Evolutionary conservation across 2,329 filamentous ascomycete genomes (phyloP).

Genomic region (Calonectria ilicicola): DNA sequence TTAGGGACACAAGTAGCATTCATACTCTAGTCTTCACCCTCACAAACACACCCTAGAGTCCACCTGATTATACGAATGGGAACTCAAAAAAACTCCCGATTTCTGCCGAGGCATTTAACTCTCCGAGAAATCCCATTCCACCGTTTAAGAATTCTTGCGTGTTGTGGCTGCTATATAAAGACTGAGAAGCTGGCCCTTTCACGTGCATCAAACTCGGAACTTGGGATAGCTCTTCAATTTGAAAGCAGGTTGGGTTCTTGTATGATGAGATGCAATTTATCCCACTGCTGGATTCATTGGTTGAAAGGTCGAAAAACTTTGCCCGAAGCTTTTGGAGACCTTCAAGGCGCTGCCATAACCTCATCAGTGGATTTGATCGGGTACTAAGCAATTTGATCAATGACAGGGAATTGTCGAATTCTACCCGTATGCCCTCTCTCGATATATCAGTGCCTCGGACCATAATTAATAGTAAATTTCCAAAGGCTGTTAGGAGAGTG

Average conservation of each 20-base stretch:
- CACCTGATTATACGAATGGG: neutral
- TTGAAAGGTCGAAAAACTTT: neutral
- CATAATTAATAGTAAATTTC: slow-evolving; percentile 1
- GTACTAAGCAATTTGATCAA: slow-evolving; percentile 7
- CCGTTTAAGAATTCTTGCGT: neutral
- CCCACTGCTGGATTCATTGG: too few relatives aligned
- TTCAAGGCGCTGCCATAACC: slow-evolving; percentile 6
- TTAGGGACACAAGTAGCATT: too few relatives aligned
- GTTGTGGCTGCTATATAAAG: neutral
- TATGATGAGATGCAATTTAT: too few relatives aligned
- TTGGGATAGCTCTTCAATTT: neutral
- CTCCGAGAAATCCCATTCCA: neutral
- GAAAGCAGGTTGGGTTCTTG: neutral
- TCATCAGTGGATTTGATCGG: neutral
- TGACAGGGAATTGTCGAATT: slow-evolving; percentile 2
- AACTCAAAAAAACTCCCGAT: neutral
- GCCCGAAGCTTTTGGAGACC: slow-evolving; percentile 2
- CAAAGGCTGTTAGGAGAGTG: neutral
- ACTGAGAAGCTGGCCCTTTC: neutral
- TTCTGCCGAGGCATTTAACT: neutral
- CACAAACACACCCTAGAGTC: neutral
- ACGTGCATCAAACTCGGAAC: neutral
- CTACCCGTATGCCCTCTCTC: neutral
- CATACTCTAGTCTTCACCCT: neutral
- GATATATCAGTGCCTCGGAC: neutral